Evolutionary conservation across 2,329 filamentous ascomycete genomes (phyloP), one percentile per base, ranked within the genome.

Genomic region (Beauveria sp.): DNA sequence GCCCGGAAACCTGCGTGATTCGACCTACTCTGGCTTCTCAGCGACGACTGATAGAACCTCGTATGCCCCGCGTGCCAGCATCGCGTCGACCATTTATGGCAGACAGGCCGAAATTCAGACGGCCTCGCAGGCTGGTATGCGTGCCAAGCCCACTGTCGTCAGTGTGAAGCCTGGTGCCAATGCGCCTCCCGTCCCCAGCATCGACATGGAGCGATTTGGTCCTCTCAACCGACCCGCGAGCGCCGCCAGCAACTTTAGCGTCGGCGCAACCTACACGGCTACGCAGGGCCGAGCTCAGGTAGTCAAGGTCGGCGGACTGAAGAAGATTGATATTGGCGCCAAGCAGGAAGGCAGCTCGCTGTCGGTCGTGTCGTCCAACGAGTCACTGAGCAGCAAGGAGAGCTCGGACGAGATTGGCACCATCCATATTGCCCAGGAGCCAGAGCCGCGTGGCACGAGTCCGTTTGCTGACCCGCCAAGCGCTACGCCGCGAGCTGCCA

Each of bases 71-170:
- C 81, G 86, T 61, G 86, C 83, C 54, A 92, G 90, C 70, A 89
- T 97, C 65, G 92, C 92, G 3, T 96, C 92, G 1, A 97, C 93
- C 22, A 91, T 96, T 58, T 97, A 97, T 71, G 90, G 91, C 66
- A 93, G 92, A 77, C 91, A 96, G 69, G 92, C 91, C 18, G 86
- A 96, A 57, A 85, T 96, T 43, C 67, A 92, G 80, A 71, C 89
- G 79, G 88, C 92, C 1, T 91, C 92, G 0, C 91, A 94, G 69
- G 94, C 92, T 57, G 89, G 91, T 62, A 89, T 93, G 71, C 86
- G 92, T 63, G 90, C 89, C 65, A 96, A 94, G 75, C 91, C 94
- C 10, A 92, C 91, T 41, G 88, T 97, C 70, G 92, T 99, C 71
- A 96, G 91, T 68, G 92, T 99, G 66, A 94, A 91, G 74, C 89